Evolutionary conservation across 495 filamentous ascomycete genomes (phyloP).

Genomic region (Aspergillus cavernicola): DNA sequence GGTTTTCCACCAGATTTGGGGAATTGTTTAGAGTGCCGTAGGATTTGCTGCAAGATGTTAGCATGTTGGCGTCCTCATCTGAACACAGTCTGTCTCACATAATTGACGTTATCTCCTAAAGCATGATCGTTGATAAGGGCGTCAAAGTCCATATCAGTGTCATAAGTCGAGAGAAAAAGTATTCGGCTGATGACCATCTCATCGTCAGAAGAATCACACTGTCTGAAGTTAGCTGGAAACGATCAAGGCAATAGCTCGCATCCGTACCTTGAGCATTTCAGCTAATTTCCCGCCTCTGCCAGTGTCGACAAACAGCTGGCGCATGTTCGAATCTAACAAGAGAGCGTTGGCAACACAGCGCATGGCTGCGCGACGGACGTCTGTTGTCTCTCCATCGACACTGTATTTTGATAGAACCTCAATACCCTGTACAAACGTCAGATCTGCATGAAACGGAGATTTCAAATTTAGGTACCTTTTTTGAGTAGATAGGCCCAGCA

Average conservation of each 20-base stretch:
- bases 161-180: constrained; percentile 82
- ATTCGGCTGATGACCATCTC: constrained; percentile 85
- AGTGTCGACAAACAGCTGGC: constrained; percentile 79
- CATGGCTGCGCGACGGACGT: constrained; percentile 71
- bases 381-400: constrained; percentile 55
- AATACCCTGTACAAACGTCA: constrained; percentile 61
- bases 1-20: constrained; percentile 40
- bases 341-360: constrained; percentile 86
- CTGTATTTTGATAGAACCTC: constrained; percentile 66
- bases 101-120: constrained; percentile 65
- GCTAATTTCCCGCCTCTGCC: constrained; percentile 69
- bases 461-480: constrained; percentile 52
- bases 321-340: constrained; percentile 63
- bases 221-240: constrained; percentile 8
- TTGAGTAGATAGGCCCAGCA: constrained; percentile 77
- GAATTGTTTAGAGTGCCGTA: constrained; percentile 61
- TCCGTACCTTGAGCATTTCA: constrained; percentile 59
- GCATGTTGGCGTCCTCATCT: neutral
- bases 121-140: constrained; percentile 65
- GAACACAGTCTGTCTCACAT: constrained; percentile 35
- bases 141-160: constrained; percentile 65
- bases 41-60: constrained; percentile 55
- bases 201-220: constrained; percentile 74
- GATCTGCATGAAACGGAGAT: constrained; percentile 6
- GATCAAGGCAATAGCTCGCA: neutral